Evolutionary conservation across 768 basidiomycete species (phyloP), one percentile per base, ranked within the genome.

Genomic region (Tylopilus vinaceipallidus): DNA sequence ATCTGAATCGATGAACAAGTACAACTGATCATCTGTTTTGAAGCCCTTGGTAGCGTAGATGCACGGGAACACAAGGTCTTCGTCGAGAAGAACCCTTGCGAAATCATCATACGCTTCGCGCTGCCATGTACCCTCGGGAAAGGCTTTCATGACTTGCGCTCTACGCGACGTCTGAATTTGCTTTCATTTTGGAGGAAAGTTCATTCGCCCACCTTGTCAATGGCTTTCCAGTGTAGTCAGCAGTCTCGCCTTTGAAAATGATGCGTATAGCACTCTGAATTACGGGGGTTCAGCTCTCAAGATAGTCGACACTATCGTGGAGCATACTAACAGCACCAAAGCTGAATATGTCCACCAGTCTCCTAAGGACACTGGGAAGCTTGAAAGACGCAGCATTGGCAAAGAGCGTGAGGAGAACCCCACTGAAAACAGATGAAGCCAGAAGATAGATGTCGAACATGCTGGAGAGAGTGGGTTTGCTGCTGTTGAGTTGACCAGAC

Each of bases 11-110:
- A 60, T 53, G 47, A 60, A 60, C 22, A 60, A 17, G 47, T 60
- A 60, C 7, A 53, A 29, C 24, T 60, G 55, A 19, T 56, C 51
- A 10, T 60, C 59, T 10, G 49, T 56, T 30, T 60, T 60, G 38
- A 60, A 60, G 14, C 58, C 59, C 34, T 60, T 60, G 33, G 58
- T 51, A 3, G 59, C 58, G 7, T 60, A 60, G 19, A 60, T 40
- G 51, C 59, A 60, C 4, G 59, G 55, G 39, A 60, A 60, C 10
- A 60, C 32, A 7, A 60, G n/a, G 14, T 60, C 54, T 32, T 60
- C 50, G 24, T 60, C 58, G 29, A 60, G 54, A n/a, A 60, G 51
- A 22, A 60, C 58, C 14, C 20, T 49, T 16, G 47, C 56, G 37
- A 47, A 60, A 33, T 56, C 54, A 23, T 60, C 55, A 27, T 60